phyloP scores from a whole-genome alignment of 1,139 yeast genomes.

The Hansenula lynferdii region DNA sequence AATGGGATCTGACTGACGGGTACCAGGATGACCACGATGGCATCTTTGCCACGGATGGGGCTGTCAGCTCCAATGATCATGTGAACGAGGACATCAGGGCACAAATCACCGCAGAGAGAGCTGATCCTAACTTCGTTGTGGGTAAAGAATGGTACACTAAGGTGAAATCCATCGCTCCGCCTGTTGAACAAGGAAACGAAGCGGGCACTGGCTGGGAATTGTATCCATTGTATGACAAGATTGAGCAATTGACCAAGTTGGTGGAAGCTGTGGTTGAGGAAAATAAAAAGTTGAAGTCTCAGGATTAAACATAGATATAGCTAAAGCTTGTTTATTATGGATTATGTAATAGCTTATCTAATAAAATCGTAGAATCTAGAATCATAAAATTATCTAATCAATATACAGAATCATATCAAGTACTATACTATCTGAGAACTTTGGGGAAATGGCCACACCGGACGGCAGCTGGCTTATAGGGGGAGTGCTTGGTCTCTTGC shows the following conservation, averaged over 20 bases:
- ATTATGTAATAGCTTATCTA: no score
- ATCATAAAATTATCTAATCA: no score
- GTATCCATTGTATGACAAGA: constrained; percentile 44
- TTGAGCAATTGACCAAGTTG: constrained; percentile 27
- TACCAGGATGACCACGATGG: constrained; percentile 42
- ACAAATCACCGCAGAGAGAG: constrained; percentile 61
- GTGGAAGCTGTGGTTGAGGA: constrained; percentile 19
- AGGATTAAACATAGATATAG: no score
- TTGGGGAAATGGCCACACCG: no score
- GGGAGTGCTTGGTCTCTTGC: no score
- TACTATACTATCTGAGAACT: no score
- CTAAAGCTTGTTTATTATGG: no score
- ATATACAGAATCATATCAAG: no score
- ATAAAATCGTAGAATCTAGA: no score
- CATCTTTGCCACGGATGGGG: constrained; percentile 22
- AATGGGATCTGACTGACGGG: constrained; percentile 84
- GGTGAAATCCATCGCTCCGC: constrained; percentile 48
- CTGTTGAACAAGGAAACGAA: constrained; percentile 48
- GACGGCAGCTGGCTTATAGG: no score
- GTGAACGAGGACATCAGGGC: constrained; percentile 34
- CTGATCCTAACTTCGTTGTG: constrained; percentile 64
- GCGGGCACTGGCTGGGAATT: constrained; percentile 66
- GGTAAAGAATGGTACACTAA: constrained; percentile 45
- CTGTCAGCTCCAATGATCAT: constrained; percentile 7
- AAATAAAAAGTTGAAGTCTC: constrained; percentile 2